phyloP scores from a whole-genome alignment of 306 rosid genomes.

The Vigna unguiculata region DNA sequence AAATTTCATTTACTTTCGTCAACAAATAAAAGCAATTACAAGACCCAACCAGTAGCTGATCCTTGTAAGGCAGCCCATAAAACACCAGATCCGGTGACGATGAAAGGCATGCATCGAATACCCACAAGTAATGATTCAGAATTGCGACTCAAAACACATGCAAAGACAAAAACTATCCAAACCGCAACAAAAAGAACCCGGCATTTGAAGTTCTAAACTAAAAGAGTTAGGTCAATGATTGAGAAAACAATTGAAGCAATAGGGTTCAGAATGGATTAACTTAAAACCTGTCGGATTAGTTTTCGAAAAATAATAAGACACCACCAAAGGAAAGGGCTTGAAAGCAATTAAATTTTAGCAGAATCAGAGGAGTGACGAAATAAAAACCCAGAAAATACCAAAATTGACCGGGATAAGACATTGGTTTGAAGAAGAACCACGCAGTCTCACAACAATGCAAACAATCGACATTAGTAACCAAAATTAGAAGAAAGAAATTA shows the following conservation, averaged over 20 bases:
- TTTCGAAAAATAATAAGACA: neutral
- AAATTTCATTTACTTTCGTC: neutral
- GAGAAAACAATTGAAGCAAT: neutral
- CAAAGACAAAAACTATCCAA: constrained; percentile 22
- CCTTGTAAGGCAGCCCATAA: constrained; percentile 30
- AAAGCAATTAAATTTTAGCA: constrained; percentile 8
- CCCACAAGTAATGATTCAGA: constrained; percentile 20
- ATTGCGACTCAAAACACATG: constrained; percentile 8
- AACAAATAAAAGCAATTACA: constrained; percentile 21
- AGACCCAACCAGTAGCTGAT: constrained; percentile 38
- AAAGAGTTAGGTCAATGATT: neutral
- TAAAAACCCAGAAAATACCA: neutral
- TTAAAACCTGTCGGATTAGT: neutral
- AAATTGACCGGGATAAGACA: constrained; percentile 50
- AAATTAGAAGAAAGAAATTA: neutral
- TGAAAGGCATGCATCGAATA: constrained; percentile 64
- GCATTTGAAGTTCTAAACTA: constrained; percentile 6
- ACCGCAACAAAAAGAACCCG: neutral
- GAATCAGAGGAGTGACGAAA: neutral
- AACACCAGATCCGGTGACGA: constrained; percentile 72
- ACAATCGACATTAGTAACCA: constrained; percentile 34
- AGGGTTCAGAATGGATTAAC: neutral
- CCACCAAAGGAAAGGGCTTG: neutral
- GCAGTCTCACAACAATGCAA: constrained; percentile 29
- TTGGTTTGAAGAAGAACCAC: constrained; percentile 26